Evolutionary conservation across 306 rosid species (phyloP).

Genomic region (Nissolia schottii): DNA sequence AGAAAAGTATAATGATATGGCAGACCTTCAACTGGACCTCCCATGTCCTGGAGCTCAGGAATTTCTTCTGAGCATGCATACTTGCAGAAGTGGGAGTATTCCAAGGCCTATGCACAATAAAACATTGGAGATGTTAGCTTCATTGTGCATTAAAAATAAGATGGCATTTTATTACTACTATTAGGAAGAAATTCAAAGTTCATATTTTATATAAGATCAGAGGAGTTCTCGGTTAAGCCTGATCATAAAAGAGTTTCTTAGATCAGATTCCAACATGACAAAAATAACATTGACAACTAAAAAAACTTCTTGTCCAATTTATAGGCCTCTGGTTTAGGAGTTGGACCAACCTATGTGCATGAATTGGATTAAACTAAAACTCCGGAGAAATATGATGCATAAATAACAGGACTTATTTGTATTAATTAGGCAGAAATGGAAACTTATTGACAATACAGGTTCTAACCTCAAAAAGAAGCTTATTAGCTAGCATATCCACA

Average conservation of each 20-base stretch:
- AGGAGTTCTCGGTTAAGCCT: not conserved
- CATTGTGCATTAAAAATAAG: slow-evolving; percentile 9
- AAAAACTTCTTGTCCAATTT: not conserved
- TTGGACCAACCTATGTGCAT: not conserved
- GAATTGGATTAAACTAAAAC: slow-evolving; percentile 7
- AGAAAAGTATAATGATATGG: not conserved
- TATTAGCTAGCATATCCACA: slow-evolving; percentile 87
- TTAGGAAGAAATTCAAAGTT: not conserved
- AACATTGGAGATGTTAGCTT: not conserved
- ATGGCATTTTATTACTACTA: not conserved
- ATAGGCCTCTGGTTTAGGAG: not conserved
- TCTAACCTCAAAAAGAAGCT: slow-evolving; percentile 87
- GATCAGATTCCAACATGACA: slow-evolving; percentile 1
- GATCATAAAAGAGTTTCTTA: not conserved
- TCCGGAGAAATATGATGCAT: not conserved
- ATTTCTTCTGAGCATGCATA: slow-evolving; percentile 96
- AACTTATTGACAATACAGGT: not conserved
- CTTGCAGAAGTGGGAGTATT: slow-evolving; percentile 86
- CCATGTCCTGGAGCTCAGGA: slow-evolving; percentile 99
- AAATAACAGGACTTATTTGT: not conserved
- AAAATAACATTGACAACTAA: not conserved
- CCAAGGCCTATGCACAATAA: slow-evolving; percentile 63
- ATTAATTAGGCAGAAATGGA: not conserved
- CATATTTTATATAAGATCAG: not conserved
- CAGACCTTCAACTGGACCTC: slow-evolving; percentile 92